phyloP scores from a whole-genome alignment of 148 eudicot species.

The Arctostaphylos glauca region DNA sequence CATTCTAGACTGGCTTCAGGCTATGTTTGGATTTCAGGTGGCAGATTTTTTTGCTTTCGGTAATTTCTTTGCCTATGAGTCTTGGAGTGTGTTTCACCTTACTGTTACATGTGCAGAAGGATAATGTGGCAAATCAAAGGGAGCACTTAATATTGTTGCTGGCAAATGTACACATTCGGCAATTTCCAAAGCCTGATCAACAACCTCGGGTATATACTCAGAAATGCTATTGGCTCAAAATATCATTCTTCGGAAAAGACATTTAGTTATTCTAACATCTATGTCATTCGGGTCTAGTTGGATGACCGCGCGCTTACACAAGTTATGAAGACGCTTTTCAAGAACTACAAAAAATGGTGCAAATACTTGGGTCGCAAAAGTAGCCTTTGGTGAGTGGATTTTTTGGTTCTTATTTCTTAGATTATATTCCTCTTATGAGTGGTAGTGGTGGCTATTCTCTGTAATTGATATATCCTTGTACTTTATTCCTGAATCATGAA shows the following conservation, averaged over 20 bases:
- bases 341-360: slow-evolving; percentile 98
- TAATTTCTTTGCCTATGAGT: not conserved
- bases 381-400: slow-evolving; percentile 77
- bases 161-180: slow-evolving; percentile 97
- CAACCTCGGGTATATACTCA: slow-evolving; percentile 75
- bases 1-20: slow-evolving; percentile 95
- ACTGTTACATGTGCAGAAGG: slow-evolving; percentile 57
- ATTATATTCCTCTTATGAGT: not conserved
- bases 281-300: slow-evolving; percentile 43
- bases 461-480: not conserved
- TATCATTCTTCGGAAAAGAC: not conserved
- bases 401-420: not conserved
- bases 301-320: slow-evolving; percentile 91
- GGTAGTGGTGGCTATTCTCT: not conserved
- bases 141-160: slow-evolving; percentile 96
- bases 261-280: not conserved
- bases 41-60: not conserved
- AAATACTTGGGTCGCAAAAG: slow-evolving; percentile 94
- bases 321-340: slow-evolving; percentile 99
- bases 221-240: not conserved
- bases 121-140: slow-evolving; percentile 93
- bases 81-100: not conserved
- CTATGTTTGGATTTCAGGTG: slow-evolving; percentile 98
- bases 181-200: slow-evolving; percentile 92
- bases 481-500: not conserved